Percentiles rank a stretch among this genome's conserved stretches.
Conservation (phyloP, 768 basidiomycete species). For the Jaapia argillacea region DNA sequence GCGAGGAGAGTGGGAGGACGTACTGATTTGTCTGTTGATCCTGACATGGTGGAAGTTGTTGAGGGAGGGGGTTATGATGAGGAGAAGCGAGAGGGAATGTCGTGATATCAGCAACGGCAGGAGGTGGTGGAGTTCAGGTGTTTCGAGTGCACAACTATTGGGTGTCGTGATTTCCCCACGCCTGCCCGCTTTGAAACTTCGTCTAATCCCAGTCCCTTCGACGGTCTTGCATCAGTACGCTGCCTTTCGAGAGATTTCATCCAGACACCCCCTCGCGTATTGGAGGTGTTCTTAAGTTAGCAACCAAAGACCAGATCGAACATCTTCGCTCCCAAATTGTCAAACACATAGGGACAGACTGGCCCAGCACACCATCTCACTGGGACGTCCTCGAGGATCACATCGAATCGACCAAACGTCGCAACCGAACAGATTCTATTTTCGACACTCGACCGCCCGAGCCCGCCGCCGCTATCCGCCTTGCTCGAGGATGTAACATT, state of each 20-base stretch:
- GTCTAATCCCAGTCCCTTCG: not conserved
- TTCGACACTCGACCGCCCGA: not conserved
- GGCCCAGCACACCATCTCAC: conserved; percentile 1
- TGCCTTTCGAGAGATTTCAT: not conserved
- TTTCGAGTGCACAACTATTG: no score
- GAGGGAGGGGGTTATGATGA: no score
- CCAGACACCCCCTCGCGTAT: conserved; percentile 1
- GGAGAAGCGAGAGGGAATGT: no score
- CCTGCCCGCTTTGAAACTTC: not conserved
- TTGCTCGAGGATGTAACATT: conserved; percentile 1
- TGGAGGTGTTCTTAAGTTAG: conserved; percentile 4
- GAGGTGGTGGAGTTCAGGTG: no score
- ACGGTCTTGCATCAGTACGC: not conserved
- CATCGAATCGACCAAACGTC: not conserved
- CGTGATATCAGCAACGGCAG: no score
- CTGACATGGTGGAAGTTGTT: no score
- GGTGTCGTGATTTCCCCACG: not conserved
- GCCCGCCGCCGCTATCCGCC: not conserved
- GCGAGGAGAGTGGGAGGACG: no score
- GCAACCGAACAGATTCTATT: no score
- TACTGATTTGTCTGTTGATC: no score
- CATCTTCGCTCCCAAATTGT: conserved; percentile 6
- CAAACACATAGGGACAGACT: conserved; percentile 4
- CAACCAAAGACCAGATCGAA: conserved; percentile 8
- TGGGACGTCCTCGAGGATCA: not conserved